Evolutionary conservation across 306 rosid species (phyloP).

Genomic region (Canavalia gladiata): DNA sequence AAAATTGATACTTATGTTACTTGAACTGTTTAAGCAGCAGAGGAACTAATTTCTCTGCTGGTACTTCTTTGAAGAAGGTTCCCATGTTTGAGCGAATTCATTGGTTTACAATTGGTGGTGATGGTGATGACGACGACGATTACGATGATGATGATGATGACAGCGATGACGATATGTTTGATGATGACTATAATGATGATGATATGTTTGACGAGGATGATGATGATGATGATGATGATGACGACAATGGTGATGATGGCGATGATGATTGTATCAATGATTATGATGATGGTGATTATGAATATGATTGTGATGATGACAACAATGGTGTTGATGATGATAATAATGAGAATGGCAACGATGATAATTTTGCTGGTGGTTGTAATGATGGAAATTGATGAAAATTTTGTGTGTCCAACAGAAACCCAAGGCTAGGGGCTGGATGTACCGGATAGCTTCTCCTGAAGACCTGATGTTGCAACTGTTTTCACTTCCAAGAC

Average conservation of each 20-base stretch:
- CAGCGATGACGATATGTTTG: neutral
- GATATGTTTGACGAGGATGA: neutral
- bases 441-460: conserved; percentile 77
- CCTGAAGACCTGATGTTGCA: conserved; percentile 76
- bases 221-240: neutral
- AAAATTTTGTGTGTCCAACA: conserved; percentile 67
- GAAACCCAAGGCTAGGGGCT: conserved; percentile 82
- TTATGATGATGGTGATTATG: neutral
- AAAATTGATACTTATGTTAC: conserved; percentile 49
- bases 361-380: conserved; percentile 57
- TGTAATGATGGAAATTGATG: conserved; percentile 61
- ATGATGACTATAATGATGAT: neutral
- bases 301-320: neutral
- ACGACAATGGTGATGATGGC: neutral
- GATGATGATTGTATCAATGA: neutral
- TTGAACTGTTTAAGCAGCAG: conserved; percentile 63
- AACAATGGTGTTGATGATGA: conserved; percentile 2
- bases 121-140: conserved; percentile 17
- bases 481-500: conserved; percentile 72
- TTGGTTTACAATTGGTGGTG: conserved; percentile 61
- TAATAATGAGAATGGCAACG: conserved; percentile 50
- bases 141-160: conserved; percentile 26
- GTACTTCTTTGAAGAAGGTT: conserved; percentile 76
- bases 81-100: conserved; percentile 48
- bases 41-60: conserved; percentile 86